A percentile compares a stretch with the other conserved stretches of the same genome.
Evolutionary conservation across 805 yeast genomes (phyloP).

Genomic region (Saccharomycopsis oosterbeekiorum): DNA sequence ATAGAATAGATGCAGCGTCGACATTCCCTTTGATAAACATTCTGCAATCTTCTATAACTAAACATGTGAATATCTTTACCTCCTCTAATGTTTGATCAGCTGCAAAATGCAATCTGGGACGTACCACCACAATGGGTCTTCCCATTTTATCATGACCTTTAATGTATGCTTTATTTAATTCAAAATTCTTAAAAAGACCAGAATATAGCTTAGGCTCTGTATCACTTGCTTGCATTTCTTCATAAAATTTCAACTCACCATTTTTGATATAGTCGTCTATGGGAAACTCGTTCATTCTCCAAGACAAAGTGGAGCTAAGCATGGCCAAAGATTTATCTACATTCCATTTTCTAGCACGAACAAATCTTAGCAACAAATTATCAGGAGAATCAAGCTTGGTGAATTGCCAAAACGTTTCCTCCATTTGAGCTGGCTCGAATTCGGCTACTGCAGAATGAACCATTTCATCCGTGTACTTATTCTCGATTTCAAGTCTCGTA

Average conservation of each 20-base stretch:
- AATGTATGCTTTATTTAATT: conserved; percentile 60
- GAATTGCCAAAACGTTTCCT: conserved; percentile 46
- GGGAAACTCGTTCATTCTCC: conserved; percentile 58
- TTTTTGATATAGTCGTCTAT: conserved; percentile 53
- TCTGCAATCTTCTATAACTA: conserved; percentile 75
- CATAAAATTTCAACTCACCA: conserved; percentile 50
- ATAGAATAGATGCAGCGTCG: conserved; percentile 74
- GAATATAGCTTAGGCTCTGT: conserved; percentile 22
- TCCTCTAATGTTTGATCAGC: conserved; percentile 60
- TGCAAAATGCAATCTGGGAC: conserved; percentile 69
- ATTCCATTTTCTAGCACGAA: conserved; percentile 84
- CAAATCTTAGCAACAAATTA: conserved; percentile 60
- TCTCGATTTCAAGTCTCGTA: conserved; percentile 24
- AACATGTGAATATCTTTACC: conserved; percentile 63
- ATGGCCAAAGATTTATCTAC: conserved; percentile 56
- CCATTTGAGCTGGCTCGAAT: conserved; percentile 41
- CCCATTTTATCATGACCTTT: conserved; percentile 64
- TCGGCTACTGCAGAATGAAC: conserved; percentile 42
- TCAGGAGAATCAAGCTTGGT: conserved; percentile 76
- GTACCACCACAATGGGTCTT: conserved; percentile 73
- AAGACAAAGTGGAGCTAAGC: conserved; percentile 62
- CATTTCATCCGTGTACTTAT: conserved; percentile 27
- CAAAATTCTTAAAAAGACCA: conserved; percentile 47
- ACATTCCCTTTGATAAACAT: conserved; percentile 62
- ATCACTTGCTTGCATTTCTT: conserved; percentile 9